Evolutionary conservation across 306 rosid genomes (phyloP).

Genomic region (Neltuma alba): DNA sequence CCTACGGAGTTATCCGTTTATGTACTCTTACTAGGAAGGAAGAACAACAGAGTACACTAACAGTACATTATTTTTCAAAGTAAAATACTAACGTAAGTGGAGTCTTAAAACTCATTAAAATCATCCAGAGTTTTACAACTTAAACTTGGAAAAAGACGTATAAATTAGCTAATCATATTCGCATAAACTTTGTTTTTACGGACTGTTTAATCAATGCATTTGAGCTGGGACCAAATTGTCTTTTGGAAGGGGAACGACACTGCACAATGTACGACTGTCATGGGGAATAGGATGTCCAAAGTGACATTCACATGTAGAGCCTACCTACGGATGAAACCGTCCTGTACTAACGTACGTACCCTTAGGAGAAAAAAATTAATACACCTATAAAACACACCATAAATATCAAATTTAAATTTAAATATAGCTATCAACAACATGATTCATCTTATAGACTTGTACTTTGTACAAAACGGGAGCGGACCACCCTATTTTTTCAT

Average conservation of each 20-base stretch:
- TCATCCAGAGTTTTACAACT: too few relatives aligned
- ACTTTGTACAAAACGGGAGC: not conserved
- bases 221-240: not conserved
- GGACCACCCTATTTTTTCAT: not conserved
- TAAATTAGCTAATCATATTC: not conserved
- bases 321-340: not conserved
- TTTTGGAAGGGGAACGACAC: not conserved
- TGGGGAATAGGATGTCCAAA: not conserved
- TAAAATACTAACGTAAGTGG: too few relatives aligned
- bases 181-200: not conserved
- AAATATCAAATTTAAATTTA: too few relatives aligned
- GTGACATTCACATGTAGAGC: not conserved
- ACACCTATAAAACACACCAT: not conserved
- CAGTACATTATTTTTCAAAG: too few relatives aligned
- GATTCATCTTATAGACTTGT: not conserved
- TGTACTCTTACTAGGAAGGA: not conserved
- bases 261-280: not conserved
- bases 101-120: too few relatives aligned
- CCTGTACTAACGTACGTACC: not conserved
- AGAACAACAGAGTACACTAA: not conserved
- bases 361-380: not conserved
- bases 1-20: not conserved
- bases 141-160: not conserved
- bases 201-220: not conserved
- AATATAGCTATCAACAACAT: not conserved